These are phyloP conservation scores for Hymenoscyphus albidus DNA, from an alignment of 2,329 filamentous ascomycete species.

Conservation along the genomic window DNA sequence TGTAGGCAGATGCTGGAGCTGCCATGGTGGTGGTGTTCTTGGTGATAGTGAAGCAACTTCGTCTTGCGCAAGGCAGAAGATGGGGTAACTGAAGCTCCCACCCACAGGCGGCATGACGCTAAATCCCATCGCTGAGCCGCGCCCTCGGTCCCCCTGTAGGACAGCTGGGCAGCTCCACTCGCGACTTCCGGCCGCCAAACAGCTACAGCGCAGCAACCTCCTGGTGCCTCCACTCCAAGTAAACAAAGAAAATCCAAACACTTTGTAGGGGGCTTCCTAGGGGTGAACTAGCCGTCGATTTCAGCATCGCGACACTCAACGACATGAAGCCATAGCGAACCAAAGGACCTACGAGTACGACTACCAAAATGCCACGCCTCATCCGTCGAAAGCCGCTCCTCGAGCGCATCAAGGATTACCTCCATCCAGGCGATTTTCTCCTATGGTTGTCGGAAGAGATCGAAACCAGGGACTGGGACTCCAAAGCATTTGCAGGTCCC, in stretches of 20 bases:
- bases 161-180: background rate
- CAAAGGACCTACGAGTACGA: background rate
- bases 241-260: slow-evolving; percentile 21
- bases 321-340: slow-evolving; percentile 36
- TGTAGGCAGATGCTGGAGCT: slow-evolving; percentile 55
- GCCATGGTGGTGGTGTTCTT: slow-evolving; percentile 47
- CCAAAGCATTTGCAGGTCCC: slow-evolving; percentile 70
- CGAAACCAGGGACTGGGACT: slow-evolving; percentile 87
- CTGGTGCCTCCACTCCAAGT: slow-evolving; percentile 9
- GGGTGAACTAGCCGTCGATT: background rate
- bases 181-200: slow-evolving; percentile 6
- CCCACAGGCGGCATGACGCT: slow-evolving; percentile 16
- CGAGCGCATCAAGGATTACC: slow-evolving; percentile 74
- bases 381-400: slow-evolving; percentile 75
- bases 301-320: slow-evolving; percentile 2
- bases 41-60: slow-evolving; percentile 3
- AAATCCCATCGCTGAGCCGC: slow-evolving; percentile 8
- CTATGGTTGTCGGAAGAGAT: slow-evolving; percentile 92
- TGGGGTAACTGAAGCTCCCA: slow-evolving; percentile 12
- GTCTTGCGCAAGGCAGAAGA: background rate
- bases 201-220: background rate
- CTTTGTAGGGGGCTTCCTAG: background rate
- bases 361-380: slow-evolving; percentile 54
- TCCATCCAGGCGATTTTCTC: slow-evolving; percentile 86
- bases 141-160: slow-evolving; percentile 13